Evolutionary conservation across 148 eudicot species (phyloP).

Genomic region (Cornus controversa): DNA sequence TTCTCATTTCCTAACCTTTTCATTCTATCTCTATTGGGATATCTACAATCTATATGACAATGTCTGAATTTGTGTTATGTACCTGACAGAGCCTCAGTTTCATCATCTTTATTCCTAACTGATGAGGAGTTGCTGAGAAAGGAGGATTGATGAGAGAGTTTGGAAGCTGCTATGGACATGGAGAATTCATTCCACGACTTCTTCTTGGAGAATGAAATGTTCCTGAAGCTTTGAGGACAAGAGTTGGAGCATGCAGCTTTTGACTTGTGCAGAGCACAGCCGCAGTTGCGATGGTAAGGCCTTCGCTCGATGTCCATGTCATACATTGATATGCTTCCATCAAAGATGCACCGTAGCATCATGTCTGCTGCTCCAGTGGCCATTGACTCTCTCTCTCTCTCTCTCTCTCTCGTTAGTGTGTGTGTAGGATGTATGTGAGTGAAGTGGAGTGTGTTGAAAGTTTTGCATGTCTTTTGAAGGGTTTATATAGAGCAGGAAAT

Average conservation of each 20-base stretch:
- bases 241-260: neutral
- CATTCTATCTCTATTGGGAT: neutral
- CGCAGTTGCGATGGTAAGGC: constrained; percentile 17
- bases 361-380: constrained; percentile 10
- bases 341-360: constrained; percentile 4
- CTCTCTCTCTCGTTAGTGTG: too few relatives aligned
- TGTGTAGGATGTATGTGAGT: neutral
- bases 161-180: constrained; percentile 5
- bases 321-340: constrained; percentile 11
- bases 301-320: constrained; percentile 10
- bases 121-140: neutral
- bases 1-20: neutral
- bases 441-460: neutral
- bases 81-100: neutral
- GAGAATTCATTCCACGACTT: neutral
- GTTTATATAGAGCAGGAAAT: neutral
- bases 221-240: neutral
- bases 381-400: neutral
- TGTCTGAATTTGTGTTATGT: neutral
- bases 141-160: neutral
- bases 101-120: neutral
- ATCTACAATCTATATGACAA: too few relatives aligned
- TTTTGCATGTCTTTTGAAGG: neutral
- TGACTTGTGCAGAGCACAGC: constrained; percentile 11
- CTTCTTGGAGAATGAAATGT: neutral